Evolutionary conservation across 148 eudicot genomes (phyloP), one percentile per base, ranked within the genome.

Genomic region (Persicaria maculosa): DNA sequence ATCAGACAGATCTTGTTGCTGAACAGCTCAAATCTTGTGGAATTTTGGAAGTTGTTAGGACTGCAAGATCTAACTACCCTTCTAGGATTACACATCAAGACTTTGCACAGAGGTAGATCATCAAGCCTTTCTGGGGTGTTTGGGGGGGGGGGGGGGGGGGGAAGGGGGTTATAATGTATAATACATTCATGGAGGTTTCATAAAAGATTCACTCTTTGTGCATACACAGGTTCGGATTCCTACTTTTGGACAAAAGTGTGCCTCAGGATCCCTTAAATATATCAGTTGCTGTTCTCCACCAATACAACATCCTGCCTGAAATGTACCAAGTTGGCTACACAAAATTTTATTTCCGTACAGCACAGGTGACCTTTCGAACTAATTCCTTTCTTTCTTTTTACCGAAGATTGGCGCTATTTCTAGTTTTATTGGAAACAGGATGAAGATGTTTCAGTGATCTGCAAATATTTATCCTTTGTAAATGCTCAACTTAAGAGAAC

Each of bases 21-120:
- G 90, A 91, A 74, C 99, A 96, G 78, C 87, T 96, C 74, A 86
- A 94, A 58, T 92, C 91, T 79, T 90, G 93, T 88, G 99, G 95
- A 72, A 86, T 96, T 82, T 75, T 92, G 69, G 94, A 92, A 85
- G 92, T 89, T 75, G 94, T 92, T 44, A 87, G 89, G 77, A 90
- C 89, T 20, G 84, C 99, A 75, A 89, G 84, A 85, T 90, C 91
- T 72, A 91, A 97, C 55, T 95, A 87, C 81, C 94, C 97, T 72
- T 90, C 85, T 52, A 83, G 90, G 50, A 80, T 96, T 58, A 86
- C 88, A 15, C 99, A 96, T 84, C 94, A 92, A 78, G 97, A 92
- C 44, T 96, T 96, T 81, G 86, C 97, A 47, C 84, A 75, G 78
- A 86, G 99, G 99, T 96, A 61, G 67, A 69, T 69, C 53, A 72